Evolutionary conservation across 78 protist species (phyloP).

Genomic region (Speleostelium caveatum): DNA sequence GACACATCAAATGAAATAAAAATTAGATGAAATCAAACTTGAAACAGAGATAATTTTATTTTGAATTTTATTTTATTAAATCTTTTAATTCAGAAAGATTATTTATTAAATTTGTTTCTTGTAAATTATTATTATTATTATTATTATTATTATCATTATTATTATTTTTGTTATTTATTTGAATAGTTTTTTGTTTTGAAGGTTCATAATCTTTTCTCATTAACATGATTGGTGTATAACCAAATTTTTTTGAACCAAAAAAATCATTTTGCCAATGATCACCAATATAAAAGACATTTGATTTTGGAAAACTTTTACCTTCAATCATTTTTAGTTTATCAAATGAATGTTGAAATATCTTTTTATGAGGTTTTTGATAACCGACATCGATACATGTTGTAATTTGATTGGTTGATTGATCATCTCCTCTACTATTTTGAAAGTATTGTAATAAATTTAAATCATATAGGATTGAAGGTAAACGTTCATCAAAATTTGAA

Average conservation of each 20-base stretch:
- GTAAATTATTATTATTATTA: not conserved
- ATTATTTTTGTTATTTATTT: not conserved
- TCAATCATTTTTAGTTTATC: not conserved
- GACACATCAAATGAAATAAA: too few species aligned
- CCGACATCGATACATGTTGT: conserved; percentile 45
- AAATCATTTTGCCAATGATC: conserved; percentile 34
- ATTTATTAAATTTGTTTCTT: too few species aligned
- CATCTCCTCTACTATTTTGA: not conserved
- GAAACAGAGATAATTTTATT: too few species aligned
- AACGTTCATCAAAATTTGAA: conserved; percentile 64
- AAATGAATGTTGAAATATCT: not conserved
- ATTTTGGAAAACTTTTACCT: not conserved
- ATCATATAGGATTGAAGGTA: not conserved
- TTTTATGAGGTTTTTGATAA: conserved; percentile 14
- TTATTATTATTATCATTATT: too few species aligned
- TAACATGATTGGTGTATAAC: not conserved
- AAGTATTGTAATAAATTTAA: not conserved
- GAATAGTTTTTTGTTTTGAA: not conserved
- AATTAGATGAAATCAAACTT: too few species aligned
- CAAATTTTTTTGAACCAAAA: not conserved
- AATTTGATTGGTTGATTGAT: not conserved
- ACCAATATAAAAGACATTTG: conserved; percentile 28
- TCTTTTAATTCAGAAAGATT: too few species aligned
- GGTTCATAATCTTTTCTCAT: not conserved
- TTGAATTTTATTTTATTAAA: too few species aligned